phyloP scores from a whole-genome alignment of 805 yeast species.

The Spathaspora girioi region DNA sequence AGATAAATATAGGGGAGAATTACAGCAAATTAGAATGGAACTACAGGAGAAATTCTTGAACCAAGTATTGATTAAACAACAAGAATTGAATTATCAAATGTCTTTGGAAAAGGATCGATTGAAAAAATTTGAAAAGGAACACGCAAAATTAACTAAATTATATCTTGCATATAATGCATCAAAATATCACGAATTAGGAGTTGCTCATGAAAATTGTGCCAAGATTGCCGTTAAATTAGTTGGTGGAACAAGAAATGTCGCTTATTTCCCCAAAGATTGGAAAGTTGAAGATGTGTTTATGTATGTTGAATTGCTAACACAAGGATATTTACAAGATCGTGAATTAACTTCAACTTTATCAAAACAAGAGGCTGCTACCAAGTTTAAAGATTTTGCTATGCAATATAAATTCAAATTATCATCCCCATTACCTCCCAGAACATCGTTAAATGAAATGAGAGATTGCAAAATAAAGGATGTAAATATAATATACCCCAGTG shows the following conservation, averaged over 20 bases:
- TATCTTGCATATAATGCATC: constrained; percentile 27
- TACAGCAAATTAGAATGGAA: constrained; percentile 59
- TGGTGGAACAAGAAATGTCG: constrained; percentile 54
- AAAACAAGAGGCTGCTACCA: constrained; percentile 18
- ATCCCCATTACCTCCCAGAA: constrained; percentile 39
- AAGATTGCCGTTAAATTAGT: constrained; percentile 68
- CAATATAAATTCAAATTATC: constrained; percentile 27
- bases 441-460: constrained; percentile 30
- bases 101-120: constrained; percentile 67
- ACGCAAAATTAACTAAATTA: constrained; percentile 33
- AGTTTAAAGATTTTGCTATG: constrained; percentile 21
- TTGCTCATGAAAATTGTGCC: constrained; percentile 31
- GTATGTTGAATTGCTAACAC: constrained; percentile 33
- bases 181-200: constrained; percentile 17
- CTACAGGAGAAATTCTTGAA: constrained; percentile 57
- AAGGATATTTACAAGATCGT: constrained; percentile 33
- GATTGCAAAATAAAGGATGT: constrained; percentile 54
- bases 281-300: constrained; percentile 29
- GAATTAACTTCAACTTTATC: constrained; percentile 14
- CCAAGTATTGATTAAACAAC: constrained; percentile 60
- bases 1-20: constrained; percentile 57
- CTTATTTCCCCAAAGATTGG: constrained; percentile 26
- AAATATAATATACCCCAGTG: constrained; percentile 44
- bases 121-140: constrained; percentile 30
- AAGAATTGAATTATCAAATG: constrained; percentile 72